Evolutionary conservation across 2,329 filamentous ascomycete species (phyloP).

Genomic region (Alternaria atra): DNA sequence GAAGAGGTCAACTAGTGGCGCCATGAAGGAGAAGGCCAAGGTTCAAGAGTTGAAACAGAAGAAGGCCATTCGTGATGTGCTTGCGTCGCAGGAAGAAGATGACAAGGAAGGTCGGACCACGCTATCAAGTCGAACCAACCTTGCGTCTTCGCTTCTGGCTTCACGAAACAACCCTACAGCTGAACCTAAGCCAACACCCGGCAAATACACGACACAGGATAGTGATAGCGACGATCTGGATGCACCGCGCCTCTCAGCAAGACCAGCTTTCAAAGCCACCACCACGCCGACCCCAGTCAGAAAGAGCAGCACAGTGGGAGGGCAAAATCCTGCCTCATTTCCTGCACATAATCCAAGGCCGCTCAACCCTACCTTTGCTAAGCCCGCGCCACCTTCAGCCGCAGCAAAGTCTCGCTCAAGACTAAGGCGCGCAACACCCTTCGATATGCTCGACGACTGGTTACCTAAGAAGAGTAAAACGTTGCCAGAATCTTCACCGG

Average conservation of each 20-base stretch:
- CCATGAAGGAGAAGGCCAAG: conserved; percentile 42
- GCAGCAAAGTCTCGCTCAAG: conserved; percentile 24
- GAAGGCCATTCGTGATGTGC: conserved; percentile 39
- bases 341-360: not conserved
- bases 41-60: conserved; percentile 43
- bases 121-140: not conserved
- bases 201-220: conserved; percentile 4
- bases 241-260: conserved; percentile 18
- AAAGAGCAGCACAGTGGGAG: not conserved
- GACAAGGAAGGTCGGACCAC: not conserved
- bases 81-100: conserved; percentile 21
- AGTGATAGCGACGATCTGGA: conserved; percentile 46
- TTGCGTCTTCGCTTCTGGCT: not conserved
- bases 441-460: conserved; percentile 41
- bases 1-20: conserved; percentile 33
- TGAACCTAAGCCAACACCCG: conserved; percentile 1
- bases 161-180: not conserved
- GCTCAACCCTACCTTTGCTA: conserved; percentile 22
- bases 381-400: conserved; percentile 26
- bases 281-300: conserved; percentile 2
- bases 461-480: conserved; percentile 13
- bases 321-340: conserved; percentile 2
- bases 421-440: conserved; percentile 28
- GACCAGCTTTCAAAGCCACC: conserved; percentile 6
- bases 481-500: not conserved